These are phyloP conservation scores for Populus tomentosa DNA, from an alignment of 441 rosid species.

Conservation along the genomic window DNA sequence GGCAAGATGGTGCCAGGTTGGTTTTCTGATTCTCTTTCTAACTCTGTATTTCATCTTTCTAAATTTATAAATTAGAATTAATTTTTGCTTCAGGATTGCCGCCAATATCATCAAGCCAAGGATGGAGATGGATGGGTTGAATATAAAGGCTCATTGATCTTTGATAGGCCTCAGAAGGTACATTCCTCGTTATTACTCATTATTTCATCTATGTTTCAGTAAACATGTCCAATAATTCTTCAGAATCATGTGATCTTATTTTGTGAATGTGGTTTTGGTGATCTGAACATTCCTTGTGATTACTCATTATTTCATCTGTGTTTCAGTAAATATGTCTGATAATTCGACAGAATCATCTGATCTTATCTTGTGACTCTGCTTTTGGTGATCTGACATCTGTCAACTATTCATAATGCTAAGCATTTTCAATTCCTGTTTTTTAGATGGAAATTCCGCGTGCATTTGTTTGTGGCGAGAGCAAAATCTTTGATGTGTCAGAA, in stretches of 20 bases:
- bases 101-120: conserved; percentile 95
- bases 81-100: conserved; percentile 63
- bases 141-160: conserved; percentile 83
- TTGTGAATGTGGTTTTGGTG: background rate
- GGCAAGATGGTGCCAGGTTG: conserved; percentile 99
- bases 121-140: conserved; percentile 99
- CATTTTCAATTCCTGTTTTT: conserved; percentile 15
- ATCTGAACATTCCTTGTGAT: background rate
- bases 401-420: conserved; percentile 14
- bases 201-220: background rate
- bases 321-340: background rate
- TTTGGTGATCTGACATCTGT: conserved; percentile 4
- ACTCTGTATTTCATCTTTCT: background rate
- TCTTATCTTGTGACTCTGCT: background rate
- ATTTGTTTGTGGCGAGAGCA: conserved; percentile 98
- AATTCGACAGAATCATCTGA: background rate
- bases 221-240: background rate
- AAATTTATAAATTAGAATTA: background rate
- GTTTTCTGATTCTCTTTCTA: conserved; percentile 12
- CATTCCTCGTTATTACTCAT: background rate
- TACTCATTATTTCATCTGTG: background rate
- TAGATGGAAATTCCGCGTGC: conserved; percentile 98
- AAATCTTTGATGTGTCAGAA: conserved; percentile 95
- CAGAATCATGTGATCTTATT: background rate
- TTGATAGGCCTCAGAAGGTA: conserved; percentile 80